Conservation (phyloP, 2,329 filamentous ascomycete genomes). For the Fusarium brachygibbosum region DNA sequence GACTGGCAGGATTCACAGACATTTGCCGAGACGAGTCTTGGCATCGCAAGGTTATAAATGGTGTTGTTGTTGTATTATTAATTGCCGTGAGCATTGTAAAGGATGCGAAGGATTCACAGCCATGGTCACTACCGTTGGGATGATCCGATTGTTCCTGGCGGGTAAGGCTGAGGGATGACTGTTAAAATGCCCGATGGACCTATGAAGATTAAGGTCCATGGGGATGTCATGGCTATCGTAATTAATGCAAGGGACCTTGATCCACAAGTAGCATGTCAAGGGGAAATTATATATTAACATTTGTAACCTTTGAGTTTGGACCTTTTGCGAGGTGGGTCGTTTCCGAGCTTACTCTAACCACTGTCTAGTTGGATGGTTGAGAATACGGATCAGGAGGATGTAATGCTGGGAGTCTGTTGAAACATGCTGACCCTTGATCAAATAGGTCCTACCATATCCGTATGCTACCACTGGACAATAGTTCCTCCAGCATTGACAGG, state of each 20-base stretch:
- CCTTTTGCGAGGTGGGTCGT: neutral
- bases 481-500: too few relatives aligned
- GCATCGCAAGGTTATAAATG: neutral
- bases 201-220: neutral
- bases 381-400: too few relatives aligned
- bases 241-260: neutral
- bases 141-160: neutral
- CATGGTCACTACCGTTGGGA: neutral
- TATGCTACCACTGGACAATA: too few relatives aligned
- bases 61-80: neutral
- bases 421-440: too few relatives aligned
- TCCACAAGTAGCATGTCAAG: neutral
- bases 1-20: neutral
- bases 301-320: neutral
- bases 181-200: neutral
- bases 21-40: neutral
- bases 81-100: neutral
- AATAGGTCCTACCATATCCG: too few relatives aligned
- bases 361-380: neutral
- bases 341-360: neutral
- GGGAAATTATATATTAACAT: neutral
- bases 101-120: neutral
- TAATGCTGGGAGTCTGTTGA: too few relatives aligned
- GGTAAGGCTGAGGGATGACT: neutral
- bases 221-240: neutral